A percentile compares a stretch with the other conserved stretches of the same genome.
phyloP scores from a whole-genome alignment of 176 grass and related monocot species.

The Pharus latifolius region DNA sequence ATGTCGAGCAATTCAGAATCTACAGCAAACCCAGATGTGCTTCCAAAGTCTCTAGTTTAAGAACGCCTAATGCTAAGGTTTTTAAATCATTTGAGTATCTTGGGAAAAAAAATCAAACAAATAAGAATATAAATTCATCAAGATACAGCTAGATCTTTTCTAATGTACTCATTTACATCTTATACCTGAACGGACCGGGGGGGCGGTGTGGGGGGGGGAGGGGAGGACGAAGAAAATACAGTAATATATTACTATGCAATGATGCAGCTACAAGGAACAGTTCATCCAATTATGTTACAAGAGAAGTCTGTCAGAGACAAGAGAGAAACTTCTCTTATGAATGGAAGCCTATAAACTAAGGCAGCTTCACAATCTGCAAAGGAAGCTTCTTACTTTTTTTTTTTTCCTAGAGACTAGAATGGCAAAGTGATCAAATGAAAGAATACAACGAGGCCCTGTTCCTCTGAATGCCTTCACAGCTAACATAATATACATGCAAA shows the following conservation, averaged over 20 bases:
- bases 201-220: no score
- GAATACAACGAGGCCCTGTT: slow-evolving; percentile 25
- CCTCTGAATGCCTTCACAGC: background rate
- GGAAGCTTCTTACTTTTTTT: slow-evolving; percentile 42
- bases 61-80: no score
- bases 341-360: slow-evolving; percentile 53
- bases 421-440: slow-evolving; percentile 33
- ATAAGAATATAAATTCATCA: background rate
- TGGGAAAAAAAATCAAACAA: background rate
- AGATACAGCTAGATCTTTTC: background rate
- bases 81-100: background rate
- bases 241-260: background rate
- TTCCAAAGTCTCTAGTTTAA: no score
- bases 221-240: no score
- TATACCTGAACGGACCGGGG: no score
- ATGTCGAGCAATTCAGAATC: no score
- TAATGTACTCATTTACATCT: no score
- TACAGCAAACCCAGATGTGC: no score
- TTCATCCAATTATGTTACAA: slow-evolving; percentile 8
- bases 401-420: slow-evolving; percentile 17
- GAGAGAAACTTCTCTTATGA: slow-evolving; percentile 37
- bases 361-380: slow-evolving; percentile 55
- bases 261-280: background rate
- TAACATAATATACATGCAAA: slow-evolving; percentile 43
- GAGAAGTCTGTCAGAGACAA: background rate